Evolutionary conservation across 306 rosid species (phyloP).

Genomic region (Prunus padus): DNA sequence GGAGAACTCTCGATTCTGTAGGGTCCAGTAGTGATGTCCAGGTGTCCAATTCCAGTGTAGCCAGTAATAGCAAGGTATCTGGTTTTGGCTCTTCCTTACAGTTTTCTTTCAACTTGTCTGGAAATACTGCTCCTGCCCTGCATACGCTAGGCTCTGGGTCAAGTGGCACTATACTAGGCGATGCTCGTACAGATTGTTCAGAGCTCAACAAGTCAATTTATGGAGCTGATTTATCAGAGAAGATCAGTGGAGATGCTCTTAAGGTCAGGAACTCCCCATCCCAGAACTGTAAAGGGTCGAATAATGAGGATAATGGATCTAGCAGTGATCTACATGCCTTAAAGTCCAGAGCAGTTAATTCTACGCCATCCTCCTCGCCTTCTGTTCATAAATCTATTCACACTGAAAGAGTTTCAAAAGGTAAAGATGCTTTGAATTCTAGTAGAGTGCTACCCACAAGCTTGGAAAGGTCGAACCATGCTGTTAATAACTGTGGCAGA

Average conservation of each 20-base stretch:
- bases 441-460: conserved; percentile 35
- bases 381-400: conserved; percentile 25
- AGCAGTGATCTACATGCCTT: conserved; percentile 27
- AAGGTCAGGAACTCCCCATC: conserved; percentile 31
- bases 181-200: conserved; percentile 28
- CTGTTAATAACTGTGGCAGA: conserved; percentile 26
- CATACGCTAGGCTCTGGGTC: conserved; percentile 33
- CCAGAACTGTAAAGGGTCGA: conserved; percentile 31
- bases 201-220: conserved; percentile 24
- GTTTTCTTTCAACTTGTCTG: conserved; percentile 36
- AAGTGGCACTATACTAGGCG: conserved; percentile 27
- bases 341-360: conserved; percentile 41
- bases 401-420: conserved; percentile 26
- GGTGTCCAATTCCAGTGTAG: conserved; percentile 28
- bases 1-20: conserved; percentile 38
- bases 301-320: conserved; percentile 16
- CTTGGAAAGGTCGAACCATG: conserved; percentile 39
- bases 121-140: conserved; percentile 34
- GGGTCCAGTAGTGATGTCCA: conserved; percentile 29
- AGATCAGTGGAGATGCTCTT: conserved; percentile 24
- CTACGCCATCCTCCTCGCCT: conserved; percentile 32
- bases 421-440: conserved; percentile 37
- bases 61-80: conserved; percentile 28
- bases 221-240: conserved; percentile 36
- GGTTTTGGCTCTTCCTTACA: conserved; percentile 38